Conservation (phyloP, 768 basidiomycete genomes). For the Guyanaporus albipodus region DNA sequence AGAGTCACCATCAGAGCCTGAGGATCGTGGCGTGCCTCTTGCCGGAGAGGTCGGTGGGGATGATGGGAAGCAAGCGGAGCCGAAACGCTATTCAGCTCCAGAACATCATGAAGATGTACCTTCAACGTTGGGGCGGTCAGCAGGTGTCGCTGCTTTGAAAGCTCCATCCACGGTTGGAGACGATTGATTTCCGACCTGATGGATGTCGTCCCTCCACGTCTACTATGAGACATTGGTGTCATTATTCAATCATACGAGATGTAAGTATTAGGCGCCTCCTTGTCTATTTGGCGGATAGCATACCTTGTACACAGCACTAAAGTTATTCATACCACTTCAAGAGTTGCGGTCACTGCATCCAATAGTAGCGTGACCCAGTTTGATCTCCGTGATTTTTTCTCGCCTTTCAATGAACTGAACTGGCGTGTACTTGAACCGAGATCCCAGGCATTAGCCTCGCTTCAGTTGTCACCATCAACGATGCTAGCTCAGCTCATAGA, state of each 20-base stretch:
- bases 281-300: slow-evolving; percentile 6
- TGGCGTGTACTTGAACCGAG: no score
- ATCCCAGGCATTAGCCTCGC: no score
- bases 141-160: slow-evolving; percentile 19
- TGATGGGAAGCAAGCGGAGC: slow-evolving; percentile 5
- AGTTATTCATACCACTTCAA: no score
- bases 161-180: slow-evolving; percentile 1
- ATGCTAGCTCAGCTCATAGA: slow-evolving; percentile 6
- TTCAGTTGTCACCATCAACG: slow-evolving; percentile 6
- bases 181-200: slow-evolving; percentile 1
- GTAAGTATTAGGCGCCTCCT: slow-evolving; percentile 1
- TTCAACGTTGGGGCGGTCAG: slow-evolving; percentile 27
- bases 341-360: no score
- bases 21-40: slow-evolving; percentile 6
- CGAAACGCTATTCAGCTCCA: slow-evolving; percentile 1
- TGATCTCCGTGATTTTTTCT: no score
- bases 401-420: no score
- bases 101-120: slow-evolving; percentile 15
- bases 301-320: no score
- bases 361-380: no score
- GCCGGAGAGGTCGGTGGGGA: slow-evolving; percentile 2
- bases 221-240: background rate
- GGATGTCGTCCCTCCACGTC: background rate
- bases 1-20: slow-evolving; percentile 6
- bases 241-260: background rate